A percentile compares a stretch with the other conserved stretches of the same genome.
Evolutionary conservation across 129 eudicot genomes (phyloP).

Genomic region (Flaveria linearis): DNA sequence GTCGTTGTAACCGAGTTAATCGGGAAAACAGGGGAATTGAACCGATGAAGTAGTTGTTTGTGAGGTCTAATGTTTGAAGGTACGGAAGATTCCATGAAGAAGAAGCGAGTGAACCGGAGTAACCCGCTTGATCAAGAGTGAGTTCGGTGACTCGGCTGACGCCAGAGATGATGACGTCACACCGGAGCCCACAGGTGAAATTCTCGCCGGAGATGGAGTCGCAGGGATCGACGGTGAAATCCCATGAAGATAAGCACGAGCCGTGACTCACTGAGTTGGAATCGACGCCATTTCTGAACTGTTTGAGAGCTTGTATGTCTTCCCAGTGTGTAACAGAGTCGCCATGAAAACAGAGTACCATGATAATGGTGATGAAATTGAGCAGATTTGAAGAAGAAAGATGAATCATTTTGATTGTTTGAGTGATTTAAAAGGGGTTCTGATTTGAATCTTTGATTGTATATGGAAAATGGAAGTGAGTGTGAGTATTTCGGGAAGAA

Average conservation of each 20-base stretch:
- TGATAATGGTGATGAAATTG: background rate
- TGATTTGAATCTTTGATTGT: background rate
- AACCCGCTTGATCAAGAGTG: constrained; percentile 77
- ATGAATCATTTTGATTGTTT: constrained; percentile 6
- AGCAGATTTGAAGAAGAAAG: background rate
- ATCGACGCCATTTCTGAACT: constrained; percentile 46
- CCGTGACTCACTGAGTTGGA: constrained; percentile 54
- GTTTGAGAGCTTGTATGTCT: constrained; percentile 60
- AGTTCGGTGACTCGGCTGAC: constrained; percentile 68
- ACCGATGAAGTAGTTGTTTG: constrained; percentile 73
- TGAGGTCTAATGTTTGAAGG: constrained; percentile 61
- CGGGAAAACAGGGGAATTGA: constrained; percentile 58
- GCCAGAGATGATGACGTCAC: constrained; percentile 44
- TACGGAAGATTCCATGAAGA: constrained; percentile 60
- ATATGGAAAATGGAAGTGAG: background rate
- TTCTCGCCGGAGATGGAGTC: constrained; percentile 55
- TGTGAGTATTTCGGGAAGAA: background rate
- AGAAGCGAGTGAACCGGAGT: constrained; percentile 59
- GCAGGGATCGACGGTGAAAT: constrained; percentile 83
- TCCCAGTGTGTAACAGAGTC: constrained; percentile 58
- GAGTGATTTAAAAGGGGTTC: background rate
- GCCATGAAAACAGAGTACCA: constrained; percentile 23
- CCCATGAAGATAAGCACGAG: constrained; percentile 87
- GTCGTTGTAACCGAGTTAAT: constrained; percentile 55
- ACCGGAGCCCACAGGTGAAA: constrained; percentile 84